Base-by-base conservation (phyloP, 1,284 basidiomycete species). In the Cutaneotrichosporon spelunceum region DNA sequence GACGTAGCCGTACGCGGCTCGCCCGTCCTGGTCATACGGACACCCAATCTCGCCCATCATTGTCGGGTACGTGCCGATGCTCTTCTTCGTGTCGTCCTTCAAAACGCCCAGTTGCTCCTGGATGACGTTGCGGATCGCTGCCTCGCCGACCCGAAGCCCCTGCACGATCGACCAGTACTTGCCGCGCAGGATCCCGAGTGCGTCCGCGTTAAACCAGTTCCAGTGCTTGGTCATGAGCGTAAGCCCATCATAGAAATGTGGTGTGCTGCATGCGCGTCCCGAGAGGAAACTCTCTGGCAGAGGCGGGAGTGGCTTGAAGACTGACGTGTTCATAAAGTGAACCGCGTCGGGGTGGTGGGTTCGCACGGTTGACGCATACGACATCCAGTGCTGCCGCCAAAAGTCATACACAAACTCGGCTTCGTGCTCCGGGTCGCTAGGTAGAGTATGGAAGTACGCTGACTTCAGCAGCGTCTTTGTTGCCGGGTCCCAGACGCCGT, bases 41-140 rank as follows among this genome's bases (percentile, higher is more conserved):
- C 88, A 90, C 9, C 95, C 95, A 56, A 98, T 94, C 80, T 99
- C 95, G 27, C 95, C 94, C 57, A 99, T 91, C 68, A 98, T 82
- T 0, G 90, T 95, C 0, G 95, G 95, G 71, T 90, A 97, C n/a
- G 82, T 69, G 14, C 86, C 86, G 21, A 83, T 71, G 11, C 78
- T 74, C 58, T 82, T 80, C 48, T 73, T 70, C 1, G 90, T 83
- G 53, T 87, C 86, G 42, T 81, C 81, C 70, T 90, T 88, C 48
- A 98, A 81, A 49, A 90, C 85, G 14, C 84, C 88, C 7, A 99
- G 83, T 76, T 98, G 95, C 62, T 89, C 86, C 68, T 90, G 88
- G 4, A 98, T 77, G 29, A 86, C 89, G 58, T 86, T 86, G 9
- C 94, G 85, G 62, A 99, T 96, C 0, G 89, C 88, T 1, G 78